Base-by-base conservation (phyloP, 2,329 filamentous ascomycete genomes). In the Clonostachys sp. region DNA sequence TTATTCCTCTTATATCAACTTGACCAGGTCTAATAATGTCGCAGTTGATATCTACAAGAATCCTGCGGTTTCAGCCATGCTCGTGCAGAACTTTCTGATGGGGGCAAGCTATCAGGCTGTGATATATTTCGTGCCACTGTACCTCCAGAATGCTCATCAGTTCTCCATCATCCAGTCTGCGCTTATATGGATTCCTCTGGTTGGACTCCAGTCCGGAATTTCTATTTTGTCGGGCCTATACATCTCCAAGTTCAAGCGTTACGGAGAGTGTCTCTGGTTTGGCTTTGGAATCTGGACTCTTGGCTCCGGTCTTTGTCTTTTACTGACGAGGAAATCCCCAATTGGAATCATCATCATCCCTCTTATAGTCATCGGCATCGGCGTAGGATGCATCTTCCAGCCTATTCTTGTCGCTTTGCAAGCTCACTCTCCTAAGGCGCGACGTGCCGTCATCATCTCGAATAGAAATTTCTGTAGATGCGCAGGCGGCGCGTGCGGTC, bases 381-480 rank as follows among this genome's bases (percentile, higher is more conserved):
- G 80, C 10, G 65, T 81, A 1, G 82, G 82, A 2, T 71, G 68
- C 49, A 61, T 65, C 20, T 71, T 73, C 46, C 70, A 74, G 50
- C 70, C 69, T 5, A 73, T 70, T 0, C 65, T 85, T 0, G 72
- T 84, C 6, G 81, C 80, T 2, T 59, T 79, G 13, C 80, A 83
- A 57, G 77, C 79, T 0, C 78, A 84, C 57, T 75, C 71, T 18
- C 66, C 70, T 2, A 80, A 80, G 56, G 63, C 72, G 0, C 75
- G 84, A 41, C 72, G 82, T 17, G 82, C 83, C 1, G 76, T 85
- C 2, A 74, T 83, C 17, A 84, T 83, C 35, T 80, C 78, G 3
- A 75, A 77, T 45, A 71, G 82, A 2, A 86, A 86, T 53, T 85
- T 85, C 57, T 70, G 84, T 50, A 74, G 83, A 8, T 77, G 74